These are phyloP conservation scores for Ambrosia hybrid DNA, from an alignment of 140 eudicot species.

Conservation along the genomic window DNA sequence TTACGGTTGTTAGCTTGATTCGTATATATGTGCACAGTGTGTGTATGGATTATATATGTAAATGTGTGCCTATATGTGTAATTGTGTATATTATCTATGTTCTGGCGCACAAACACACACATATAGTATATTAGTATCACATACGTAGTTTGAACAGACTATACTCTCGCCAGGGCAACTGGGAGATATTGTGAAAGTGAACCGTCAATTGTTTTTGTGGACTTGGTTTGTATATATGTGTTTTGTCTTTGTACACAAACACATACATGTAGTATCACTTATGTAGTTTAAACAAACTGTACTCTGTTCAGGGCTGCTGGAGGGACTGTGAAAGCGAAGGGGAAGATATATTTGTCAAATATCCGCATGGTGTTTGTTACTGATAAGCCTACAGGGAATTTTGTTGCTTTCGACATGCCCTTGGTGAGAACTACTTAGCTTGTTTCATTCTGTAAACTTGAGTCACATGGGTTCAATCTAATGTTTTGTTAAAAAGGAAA, in stretches of 20 bases:
- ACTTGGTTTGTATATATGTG: not conserved
- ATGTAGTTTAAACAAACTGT: conserved; percentile 4
- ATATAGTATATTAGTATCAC: no score
- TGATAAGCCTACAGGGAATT: conserved; percentile 61
- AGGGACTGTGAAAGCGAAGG: conserved; percentile 73
- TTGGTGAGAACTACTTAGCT: conserved; percentile 46
- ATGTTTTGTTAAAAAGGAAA: no score
- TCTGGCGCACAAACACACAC: no score
- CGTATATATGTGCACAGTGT: not conserved
- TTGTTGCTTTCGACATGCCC: conserved; percentile 92
- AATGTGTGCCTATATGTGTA: no score
- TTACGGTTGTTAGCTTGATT: not conserved
- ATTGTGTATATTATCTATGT: no score
- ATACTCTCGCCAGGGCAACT: no score
- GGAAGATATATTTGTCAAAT: conserved; percentile 87
- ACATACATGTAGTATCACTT: not conserved
- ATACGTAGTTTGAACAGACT: no score
- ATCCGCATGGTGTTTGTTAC: conserved; percentile 98
- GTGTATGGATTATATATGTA: not conserved
- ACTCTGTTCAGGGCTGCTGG: conserved; percentile 43
- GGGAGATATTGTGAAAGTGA: no score
- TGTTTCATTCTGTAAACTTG: not conserved
- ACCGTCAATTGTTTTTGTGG: no score
- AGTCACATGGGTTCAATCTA: no score
- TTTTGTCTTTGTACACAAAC: not conserved